phyloP scores from a whole-genome alignment of 2,329 filamentous ascomycete species.

The Alternaria conjuncta region DNA sequence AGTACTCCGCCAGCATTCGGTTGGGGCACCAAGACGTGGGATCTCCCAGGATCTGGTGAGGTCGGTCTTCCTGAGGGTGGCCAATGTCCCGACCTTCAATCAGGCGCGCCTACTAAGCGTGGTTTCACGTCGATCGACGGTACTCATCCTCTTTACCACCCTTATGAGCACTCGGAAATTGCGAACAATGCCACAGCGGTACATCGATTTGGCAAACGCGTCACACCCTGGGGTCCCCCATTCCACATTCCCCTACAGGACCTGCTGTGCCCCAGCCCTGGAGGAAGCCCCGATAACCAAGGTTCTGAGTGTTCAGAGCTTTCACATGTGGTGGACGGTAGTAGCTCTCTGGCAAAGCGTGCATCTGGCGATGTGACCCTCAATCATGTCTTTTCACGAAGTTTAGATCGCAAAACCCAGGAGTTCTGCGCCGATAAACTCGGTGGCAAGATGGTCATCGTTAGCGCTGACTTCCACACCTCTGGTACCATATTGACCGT shows the following conservation, averaged over 20 bases:
- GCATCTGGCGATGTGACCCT: not conserved
- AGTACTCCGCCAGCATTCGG: conserved; percentile 1
- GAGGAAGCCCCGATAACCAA: not conserved
- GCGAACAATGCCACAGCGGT: not conserved
- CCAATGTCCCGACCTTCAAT: conserved; percentile 5
- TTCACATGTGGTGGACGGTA: not conserved
- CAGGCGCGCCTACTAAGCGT: conserved; percentile 2
- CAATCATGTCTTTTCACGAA: not conserved
- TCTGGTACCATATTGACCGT: not conserved
- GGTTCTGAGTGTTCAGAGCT: not conserved
- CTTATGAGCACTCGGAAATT: not conserved
- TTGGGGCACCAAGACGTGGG: not conserved
- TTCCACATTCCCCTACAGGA: not conserved
- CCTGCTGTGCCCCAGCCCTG: not conserved
- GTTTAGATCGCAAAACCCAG: not conserved
- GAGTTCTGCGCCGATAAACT: not conserved
- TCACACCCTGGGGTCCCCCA: not conserved
- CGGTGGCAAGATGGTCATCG: not conserved
- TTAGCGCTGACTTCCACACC: not conserved
- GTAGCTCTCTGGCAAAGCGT: not conserved
- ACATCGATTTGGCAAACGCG: not conserved
- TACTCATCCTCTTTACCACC: not conserved
- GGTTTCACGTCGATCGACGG: not conserved
- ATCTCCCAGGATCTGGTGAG: conserved; percentile 1
- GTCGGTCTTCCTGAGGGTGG: conserved; percentile 1